These are phyloP conservation scores for Arthrobotrys musiformis DNA, from an alignment of 2,329 filamentous ascomycete species.

Conservation along the genomic window DNA sequence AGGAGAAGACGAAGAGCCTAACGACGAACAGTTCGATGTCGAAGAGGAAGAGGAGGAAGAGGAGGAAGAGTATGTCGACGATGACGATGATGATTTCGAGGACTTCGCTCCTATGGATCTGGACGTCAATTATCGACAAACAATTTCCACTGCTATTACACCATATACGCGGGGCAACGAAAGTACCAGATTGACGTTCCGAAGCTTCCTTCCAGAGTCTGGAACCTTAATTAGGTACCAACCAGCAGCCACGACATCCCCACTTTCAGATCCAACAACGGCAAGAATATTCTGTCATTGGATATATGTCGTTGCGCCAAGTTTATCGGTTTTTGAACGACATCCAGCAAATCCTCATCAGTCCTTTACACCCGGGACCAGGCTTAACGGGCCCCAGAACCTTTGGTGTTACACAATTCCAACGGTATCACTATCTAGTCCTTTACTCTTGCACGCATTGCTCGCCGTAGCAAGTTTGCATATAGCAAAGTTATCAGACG, in stretches of 20 bases:
- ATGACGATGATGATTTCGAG: slow-evolving; percentile 64
- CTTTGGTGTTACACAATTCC: slow-evolving; percentile 81
- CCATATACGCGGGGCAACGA: slow-evolving; percentile 66
- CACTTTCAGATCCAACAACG: slow-evolving; percentile 81
- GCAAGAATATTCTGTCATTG: slow-evolving; percentile 91
- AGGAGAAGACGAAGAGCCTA: neutral
- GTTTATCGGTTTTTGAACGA: slow-evolving; percentile 86
- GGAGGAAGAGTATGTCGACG: slow-evolving; percentile 68
- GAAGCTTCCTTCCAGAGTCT: slow-evolving; percentile 65
- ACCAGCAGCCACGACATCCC: slow-evolving; percentile 74
- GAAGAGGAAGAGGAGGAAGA: slow-evolving; percentile 66
- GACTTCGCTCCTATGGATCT: slow-evolving; percentile 60
- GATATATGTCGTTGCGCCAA: slow-evolving; percentile 85
- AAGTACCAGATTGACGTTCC: slow-evolving; percentile 65
- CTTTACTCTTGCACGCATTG: slow-evolving; percentile 89
- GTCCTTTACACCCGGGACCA: slow-evolving; percentile 58
- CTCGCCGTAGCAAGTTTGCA: slow-evolving; percentile 87
- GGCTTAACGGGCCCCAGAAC: slow-evolving; percentile 62
- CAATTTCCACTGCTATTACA: slow-evolving; percentile 61
- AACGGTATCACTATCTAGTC: slow-evolving; percentile 81
- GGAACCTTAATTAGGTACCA: slow-evolving; percentile 71
- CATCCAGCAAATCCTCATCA: slow-evolving; percentile 75
- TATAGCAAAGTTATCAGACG: slow-evolving; percentile 81
- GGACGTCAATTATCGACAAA: slow-evolving; percentile 62
- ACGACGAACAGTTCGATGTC: slow-evolving; percentile 69